Conservation (phyloP, 176 grass and related monocot species). For the Cenchrus purpureus region DNA sequence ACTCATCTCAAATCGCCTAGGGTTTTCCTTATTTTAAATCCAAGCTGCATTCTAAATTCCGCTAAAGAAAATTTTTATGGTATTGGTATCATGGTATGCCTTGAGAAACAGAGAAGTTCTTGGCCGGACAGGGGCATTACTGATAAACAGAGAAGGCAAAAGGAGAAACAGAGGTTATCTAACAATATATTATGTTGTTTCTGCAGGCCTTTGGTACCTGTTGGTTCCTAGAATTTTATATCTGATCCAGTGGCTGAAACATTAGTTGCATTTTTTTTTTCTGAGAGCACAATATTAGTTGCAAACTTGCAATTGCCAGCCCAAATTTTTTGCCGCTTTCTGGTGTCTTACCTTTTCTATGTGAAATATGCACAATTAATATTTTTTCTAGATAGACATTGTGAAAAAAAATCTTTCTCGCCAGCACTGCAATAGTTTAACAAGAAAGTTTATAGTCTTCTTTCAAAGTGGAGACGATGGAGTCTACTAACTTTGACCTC, state of each 20-base stretch:
- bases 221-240: background rate
- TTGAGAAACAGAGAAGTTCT: background rate
- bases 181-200: background rate
- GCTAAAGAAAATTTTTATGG: background rate
- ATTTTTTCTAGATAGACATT: background rate
- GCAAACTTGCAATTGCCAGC: background rate
- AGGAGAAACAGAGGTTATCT: background rate
- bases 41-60: background rate
- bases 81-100: too few relatives aligned
- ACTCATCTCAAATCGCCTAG: background rate
- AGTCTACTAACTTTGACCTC: slow-evolving; percentile 43
- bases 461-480: background rate
- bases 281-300: too few relatives aligned
- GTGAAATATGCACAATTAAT: background rate
- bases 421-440: background rate
- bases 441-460: background rate
- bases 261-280: background rate
- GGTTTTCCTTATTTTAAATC: background rate
- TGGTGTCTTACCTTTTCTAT: background rate
- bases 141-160: background rate
- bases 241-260: background rate
- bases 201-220: background rate
- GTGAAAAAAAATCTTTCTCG: background rate
- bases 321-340: background rate
- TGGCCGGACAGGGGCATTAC: background rate